Percentiles rank a stretch among this genome's conserved stretches.
These are phyloP conservation scores for Russula vinacea DNA, from an alignment of 768 basidiomycete species.

Conservation along the genomic window DNA sequence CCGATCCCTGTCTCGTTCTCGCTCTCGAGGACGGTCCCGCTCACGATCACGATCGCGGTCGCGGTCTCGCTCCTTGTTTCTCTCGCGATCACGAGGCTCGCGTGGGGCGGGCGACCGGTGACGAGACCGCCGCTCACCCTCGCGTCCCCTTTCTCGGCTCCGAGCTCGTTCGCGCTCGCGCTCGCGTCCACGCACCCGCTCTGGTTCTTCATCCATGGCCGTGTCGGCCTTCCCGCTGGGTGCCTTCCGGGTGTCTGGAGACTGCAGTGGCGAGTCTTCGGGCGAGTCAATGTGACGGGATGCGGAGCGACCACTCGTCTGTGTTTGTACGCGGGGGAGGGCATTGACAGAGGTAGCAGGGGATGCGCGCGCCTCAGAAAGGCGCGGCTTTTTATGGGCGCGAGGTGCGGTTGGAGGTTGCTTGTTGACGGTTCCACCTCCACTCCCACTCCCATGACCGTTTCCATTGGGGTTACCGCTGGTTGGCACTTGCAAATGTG, in stretches of 20 bases:
- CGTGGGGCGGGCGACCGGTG: constrained; percentile 21
- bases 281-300: constrained; percentile 29
- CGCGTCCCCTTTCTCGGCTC: constrained; percentile 38
- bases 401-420: constrained; percentile 75
- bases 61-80: constrained; percentile 32
- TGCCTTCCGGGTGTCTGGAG: constrained; percentile 28
- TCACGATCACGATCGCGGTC: constrained; percentile 33
- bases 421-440: constrained; percentile 40
- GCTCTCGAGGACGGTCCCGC: constrained; percentile 25
- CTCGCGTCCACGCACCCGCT: constrained; percentile 33
- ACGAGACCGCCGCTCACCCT: constrained; percentile 25
- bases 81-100: constrained; percentile 28
- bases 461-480: constrained; percentile 34
- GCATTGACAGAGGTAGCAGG: constrained; percentile 24
- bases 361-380: constrained; percentile 48
- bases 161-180: constrained; percentile 39
- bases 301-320: constrained; percentile 20
- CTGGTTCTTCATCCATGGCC: constrained; percentile 56
- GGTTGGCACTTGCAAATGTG: constrained; percentile 31
- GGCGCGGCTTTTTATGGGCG: constrained; percentile 73
- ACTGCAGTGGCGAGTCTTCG: constrained; percentile 28
- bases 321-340: constrained; percentile 28
- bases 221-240: constrained; percentile 40
- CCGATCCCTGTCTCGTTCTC: constrained; percentile 30
- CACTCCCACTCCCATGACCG: constrained; percentile 30